Percentiles rank a stretch among this genome's conserved stretches.
phyloP scores from a whole-genome alignment of 768 basidiomycete genomes.

The Amyloporia xantha region DNA sequence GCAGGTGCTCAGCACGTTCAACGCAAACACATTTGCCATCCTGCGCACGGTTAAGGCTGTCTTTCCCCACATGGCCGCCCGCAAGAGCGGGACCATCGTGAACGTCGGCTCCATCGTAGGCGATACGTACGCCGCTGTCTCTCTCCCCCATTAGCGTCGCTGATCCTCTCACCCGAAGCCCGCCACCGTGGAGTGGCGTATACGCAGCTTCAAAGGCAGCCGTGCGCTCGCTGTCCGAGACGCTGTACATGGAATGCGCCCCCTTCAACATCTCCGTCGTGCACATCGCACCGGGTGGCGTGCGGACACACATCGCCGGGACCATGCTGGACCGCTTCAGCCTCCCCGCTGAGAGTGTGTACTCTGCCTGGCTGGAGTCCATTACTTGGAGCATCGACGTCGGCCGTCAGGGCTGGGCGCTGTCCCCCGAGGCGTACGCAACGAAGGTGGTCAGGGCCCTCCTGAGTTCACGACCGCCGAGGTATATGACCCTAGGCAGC shows the following conservation, averaged over 20 bases:
- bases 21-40: slow-evolving; percentile 61
- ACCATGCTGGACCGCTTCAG: slow-evolving; percentile 29
- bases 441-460: slow-evolving; percentile 10
- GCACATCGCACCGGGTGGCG: slow-evolving; percentile 58
- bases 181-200: slow-evolving; percentile 63
- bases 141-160: neutral
- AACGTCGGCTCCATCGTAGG: slow-evolving; percentile 71
- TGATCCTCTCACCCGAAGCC: slow-evolving; percentile 29
- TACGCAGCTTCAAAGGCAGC: slow-evolving; percentile 57
- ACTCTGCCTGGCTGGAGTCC: slow-evolving; percentile 41
- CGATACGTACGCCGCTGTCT: slow-evolving; percentile 38
- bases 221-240: slow-evolving; percentile 52
- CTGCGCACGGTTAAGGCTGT: slow-evolving; percentile 55
- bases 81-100: slow-evolving; percentile 56
- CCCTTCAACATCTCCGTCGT: slow-evolving; percentile 68
- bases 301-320: slow-evolving; percentile 56
- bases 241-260: slow-evolving; percentile 66
- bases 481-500: slow-evolving; percentile 12
- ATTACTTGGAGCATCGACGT: slow-evolving; percentile 46
- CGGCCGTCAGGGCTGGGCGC: slow-evolving; percentile 33
- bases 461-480: slow-evolving; percentile 8
- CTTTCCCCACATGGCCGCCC: slow-evolving; percentile 66
- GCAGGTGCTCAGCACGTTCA: slow-evolving; percentile 45
- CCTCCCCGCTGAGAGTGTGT: slow-evolving; percentile 47
- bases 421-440: slow-evolving; percentile 18